Evolutionary conservation across 768 basidiomycete species (phyloP), one percentile per base, ranked within the genome.

Genomic region (Trametes coccinea): DNA sequence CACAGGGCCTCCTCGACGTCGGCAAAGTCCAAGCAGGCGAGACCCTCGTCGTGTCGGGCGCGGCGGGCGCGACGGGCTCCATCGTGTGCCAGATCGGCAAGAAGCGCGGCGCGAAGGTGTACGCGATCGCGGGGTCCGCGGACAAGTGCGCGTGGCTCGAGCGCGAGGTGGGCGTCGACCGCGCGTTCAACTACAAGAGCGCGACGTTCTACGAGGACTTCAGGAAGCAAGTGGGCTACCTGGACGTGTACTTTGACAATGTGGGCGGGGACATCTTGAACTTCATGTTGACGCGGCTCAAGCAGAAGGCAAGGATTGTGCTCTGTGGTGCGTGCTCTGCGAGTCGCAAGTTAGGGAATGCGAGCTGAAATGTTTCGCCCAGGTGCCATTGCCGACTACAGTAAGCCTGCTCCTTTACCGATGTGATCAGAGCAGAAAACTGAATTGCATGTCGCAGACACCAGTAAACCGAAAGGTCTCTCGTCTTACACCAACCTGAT

Each of bases 61-160:
- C 95, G 2, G 95, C 96, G 8, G 95, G 95, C 9, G 87, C 94
- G 0, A 91, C 92, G 9, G 93, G 94, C n/a, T 83, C 86, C 9
- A 73, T 92, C 58, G 90, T 80, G 11, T 94, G 93, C 74, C 93
- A 95, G 66, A 79, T 95, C 17, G 93, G 90, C 48, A 93, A 92
- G 73, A 79, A 84, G 31, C 76, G 80, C 10, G 93, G 89, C 59
- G 91, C 90, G 50, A 88, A 82, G 57, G 95, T 98, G 48, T 86
- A 92, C 62, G 96, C 86, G 10, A 91, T 97, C 67, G 94, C 94
- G 0, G 95, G 96, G 29, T 84, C 85, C 0, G 70, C 79, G 6
- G 92, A 93, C 17, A 98, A 98, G 72, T 92, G 91, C 70, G 77
- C 80, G 5, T 94, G 92, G 88, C 83, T 98, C n/a, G 82, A 86